Base-by-base conservation (phyloP, 176 grass and related monocot species). In the Oryza coarctata region DNA sequence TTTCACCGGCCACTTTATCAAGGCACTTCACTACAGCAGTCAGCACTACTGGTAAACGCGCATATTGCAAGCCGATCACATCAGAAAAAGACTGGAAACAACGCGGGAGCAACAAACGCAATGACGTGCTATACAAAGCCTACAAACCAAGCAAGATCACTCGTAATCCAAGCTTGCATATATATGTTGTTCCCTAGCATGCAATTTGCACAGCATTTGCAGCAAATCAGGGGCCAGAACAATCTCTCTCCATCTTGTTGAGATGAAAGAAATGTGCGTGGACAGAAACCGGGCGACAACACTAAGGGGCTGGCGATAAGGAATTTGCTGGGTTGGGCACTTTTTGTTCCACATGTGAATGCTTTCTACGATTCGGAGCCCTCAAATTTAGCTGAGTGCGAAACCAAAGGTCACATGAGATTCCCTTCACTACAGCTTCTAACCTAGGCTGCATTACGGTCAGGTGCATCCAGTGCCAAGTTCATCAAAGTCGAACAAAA, bases 401-500 rank as follows among this genome's bases (percentile, higher is more conserved):
- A 22, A 39, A 58, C 41, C 69, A 26, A 76, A 70, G 63, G 43
- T 11, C 87, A 81, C 71, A 50, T 12, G 41, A 39, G 87, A 89
- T 85, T 85, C 82, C 38, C 75, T 64, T 52, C 4, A 25, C 49
- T 64, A 32, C 34, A 65, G 23, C 63, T 64, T 29, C 83, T 75
- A 91, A 91, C 80, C 82, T 91, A 65, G 87, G 32, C 87, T 78
- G 75, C 63, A 89, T 89, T 71, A 71, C 76, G 89, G 68, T 80
- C 62, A 94, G 86, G 80, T 92, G 50, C 89, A 92, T 92, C 39
- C 89, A 83, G 75, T 77, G 65, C 70, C n/a, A 10, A 50, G 68
- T 80, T 65, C 85, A 81, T 77, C 25, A 30, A 30, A 60, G 10
- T n/a, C n/a, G n/a, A n/a, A n/a, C n/a, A n/a, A 60, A 25, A 62